Conservation (phyloP, 495 filamentous ascomycete genomes). For the Chlorociboria aeruginascens region DNA sequence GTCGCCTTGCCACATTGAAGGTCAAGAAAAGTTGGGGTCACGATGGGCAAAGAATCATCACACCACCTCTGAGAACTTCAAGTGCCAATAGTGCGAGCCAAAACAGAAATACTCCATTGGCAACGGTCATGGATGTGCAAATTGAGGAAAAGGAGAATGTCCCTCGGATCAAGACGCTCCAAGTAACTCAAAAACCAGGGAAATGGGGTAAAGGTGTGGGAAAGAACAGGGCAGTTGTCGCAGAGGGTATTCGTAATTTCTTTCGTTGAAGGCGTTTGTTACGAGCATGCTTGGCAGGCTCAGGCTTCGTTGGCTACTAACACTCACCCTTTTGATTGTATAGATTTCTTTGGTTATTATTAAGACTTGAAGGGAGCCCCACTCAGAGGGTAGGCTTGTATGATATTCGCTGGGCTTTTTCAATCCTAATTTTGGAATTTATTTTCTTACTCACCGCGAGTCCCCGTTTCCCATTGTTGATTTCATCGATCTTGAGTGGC, state of each 20-base stretch:
- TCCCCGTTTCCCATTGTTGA: no score
- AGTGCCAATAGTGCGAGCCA: slow-evolving; percentile 16
- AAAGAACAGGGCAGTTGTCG: slow-evolving; percentile 5
- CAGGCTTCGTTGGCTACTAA: no score
- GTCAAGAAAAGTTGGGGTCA: slow-evolving; percentile 10
- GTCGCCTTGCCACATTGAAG: slow-evolving; percentile 8
- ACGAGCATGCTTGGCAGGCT: not conserved
- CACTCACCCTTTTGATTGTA: no score
- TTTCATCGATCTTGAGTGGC: no score
- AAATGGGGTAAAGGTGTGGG: slow-evolving; percentile 6
- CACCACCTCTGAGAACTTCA: slow-evolving; percentile 18
- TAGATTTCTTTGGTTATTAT: no score
- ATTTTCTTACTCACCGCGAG: no score
- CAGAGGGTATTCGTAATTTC: slow-evolving; percentile 12
- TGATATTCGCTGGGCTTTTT: no score
- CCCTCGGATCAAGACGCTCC: not conserved
- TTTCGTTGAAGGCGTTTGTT: slow-evolving; percentile 9
- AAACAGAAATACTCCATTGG: not conserved
- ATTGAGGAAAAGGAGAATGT: slow-evolving; percentile 12
- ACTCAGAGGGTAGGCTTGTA: no score
- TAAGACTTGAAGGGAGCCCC: no score
- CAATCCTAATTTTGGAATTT: no score
- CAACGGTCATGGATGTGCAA: slow-evolving; percentile 3
- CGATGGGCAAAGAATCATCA: slow-evolving; percentile 16
- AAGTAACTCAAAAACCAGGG: slow-evolving; percentile 1